Evolutionary conservation across 2,329 filamentous ascomycete species (phyloP).

Genomic region (Fusarium sp.): DNA sequence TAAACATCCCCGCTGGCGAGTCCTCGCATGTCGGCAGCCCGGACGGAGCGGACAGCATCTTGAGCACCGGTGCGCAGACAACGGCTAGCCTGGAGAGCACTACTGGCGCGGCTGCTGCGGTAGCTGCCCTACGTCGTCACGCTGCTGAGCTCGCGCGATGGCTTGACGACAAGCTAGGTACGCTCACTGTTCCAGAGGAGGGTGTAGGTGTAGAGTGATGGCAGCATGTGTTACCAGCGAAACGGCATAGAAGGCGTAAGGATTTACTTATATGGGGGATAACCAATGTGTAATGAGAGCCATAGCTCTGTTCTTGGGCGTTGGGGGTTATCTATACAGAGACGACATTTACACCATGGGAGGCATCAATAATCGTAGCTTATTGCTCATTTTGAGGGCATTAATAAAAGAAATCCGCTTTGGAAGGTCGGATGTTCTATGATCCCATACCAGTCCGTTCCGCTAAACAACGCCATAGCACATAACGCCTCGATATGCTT

Average conservation of each 20-base stretch:
- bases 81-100: slow-evolving; percentile 54
- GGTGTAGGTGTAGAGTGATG: slow-evolving; percentile 54
- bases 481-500: slow-evolving; percentile 40
- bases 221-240: slow-evolving; percentile 17
- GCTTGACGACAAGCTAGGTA: slow-evolving; percentile 69
- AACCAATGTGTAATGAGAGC: slow-evolving; percentile 10
- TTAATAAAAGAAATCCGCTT: slow-evolving; percentile 35
- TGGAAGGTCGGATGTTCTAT: slow-evolving; percentile 21
- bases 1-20: slow-evolving; percentile 45
- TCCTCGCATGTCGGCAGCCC: slow-evolving; percentile 52
- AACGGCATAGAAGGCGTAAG: slow-evolving; percentile 43
- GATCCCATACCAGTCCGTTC: slow-evolving; percentile 9
- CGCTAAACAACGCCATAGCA: slow-evolving; percentile 23
- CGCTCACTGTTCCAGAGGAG: slow-evolving; percentile 64
- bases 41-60: slow-evolving; percentile 60
- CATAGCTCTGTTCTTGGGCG: slow-evolving; percentile 33
- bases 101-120: slow-evolving; percentile 57
- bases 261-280: slow-evolving; percentile 26
- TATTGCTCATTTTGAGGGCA: slow-evolving; percentile 24
- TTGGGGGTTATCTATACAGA: slow-evolving; percentile 40
- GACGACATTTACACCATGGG: slow-evolving; percentile 30
- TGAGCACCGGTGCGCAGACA: slow-evolving; percentile 59
- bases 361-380: slow-evolving; percentile 21
- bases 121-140: slow-evolving; percentile 64
- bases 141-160: slow-evolving; percentile 69